These are phyloP conservation scores for Neurospora sp. DNA, from an alignment of 2,329 filamentous ascomycete genomes.

Conservation along the genomic window DNA sequence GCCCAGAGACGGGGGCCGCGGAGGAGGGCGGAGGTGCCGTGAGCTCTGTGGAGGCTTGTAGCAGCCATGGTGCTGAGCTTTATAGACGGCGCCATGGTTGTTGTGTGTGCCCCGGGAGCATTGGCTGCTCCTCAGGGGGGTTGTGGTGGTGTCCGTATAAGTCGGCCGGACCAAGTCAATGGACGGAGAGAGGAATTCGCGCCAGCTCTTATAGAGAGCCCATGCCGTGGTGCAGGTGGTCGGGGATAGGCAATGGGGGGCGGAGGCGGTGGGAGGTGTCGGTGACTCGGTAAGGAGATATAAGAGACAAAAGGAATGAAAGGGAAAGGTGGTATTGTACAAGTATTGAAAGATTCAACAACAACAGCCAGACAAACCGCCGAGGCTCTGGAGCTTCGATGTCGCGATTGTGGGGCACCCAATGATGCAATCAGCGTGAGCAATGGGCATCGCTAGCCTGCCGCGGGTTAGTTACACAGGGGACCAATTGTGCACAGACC, in stretches of 20 bases:
- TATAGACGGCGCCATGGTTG: slow-evolving; percentile 12
- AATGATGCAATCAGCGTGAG: slow-evolving; percentile 16
- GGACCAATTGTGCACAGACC: not conserved
- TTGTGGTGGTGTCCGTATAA: not conserved
- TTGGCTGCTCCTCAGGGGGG: not conserved
- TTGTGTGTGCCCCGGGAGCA: not conserved
- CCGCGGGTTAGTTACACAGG: not conserved
- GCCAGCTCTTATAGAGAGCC: not conserved
- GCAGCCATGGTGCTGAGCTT: slow-evolving; percentile 14
- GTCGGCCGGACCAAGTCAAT: not conserved
- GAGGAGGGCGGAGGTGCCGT: slow-evolving; percentile 2
- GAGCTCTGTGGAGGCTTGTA: slow-evolving; percentile 9
- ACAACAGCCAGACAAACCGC: not conserved
- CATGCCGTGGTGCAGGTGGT: not conserved
- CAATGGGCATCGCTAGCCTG: not conserved
- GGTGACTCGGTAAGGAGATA: not conserved
- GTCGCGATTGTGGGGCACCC: slow-evolving; percentile 2
- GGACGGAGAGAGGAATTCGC: not conserved
- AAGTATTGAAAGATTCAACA: not conserved
- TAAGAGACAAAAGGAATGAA: not conserved
- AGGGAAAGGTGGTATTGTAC: not conserved
- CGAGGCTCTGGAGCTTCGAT: not conserved
- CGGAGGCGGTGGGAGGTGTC: not conserved
- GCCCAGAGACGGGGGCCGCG: slow-evolving; percentile 6
- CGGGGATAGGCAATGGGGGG: not conserved